Percentiles rank a stretch among this genome's conserved stretches.
Conservation (phyloP, 345 rosid genomes). For the Leavenworthia alabamica region DNA sequence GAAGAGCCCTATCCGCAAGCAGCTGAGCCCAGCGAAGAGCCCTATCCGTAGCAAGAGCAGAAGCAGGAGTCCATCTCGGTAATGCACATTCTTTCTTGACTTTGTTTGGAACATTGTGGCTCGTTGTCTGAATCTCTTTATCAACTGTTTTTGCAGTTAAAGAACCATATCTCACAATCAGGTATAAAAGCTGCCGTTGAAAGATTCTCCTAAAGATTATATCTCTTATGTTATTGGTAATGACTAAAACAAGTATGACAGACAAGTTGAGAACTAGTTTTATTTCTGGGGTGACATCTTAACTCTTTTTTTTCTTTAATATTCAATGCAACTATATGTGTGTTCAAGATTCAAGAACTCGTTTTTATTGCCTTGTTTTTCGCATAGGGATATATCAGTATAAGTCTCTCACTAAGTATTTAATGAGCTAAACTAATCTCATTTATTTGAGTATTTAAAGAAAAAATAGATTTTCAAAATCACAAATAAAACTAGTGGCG, state of each 20-base stretch:
- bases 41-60: constrained; percentile 63
- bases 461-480: no score
- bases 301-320: neutral
- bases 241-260: neutral
- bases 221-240: neutral
- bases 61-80: constrained; percentile 86
- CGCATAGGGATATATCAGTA: neutral
- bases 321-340: neutral
- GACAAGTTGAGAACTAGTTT: constrained; percentile 8
- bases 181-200: constrained; percentile 5
- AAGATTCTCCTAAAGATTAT: constrained; percentile 1
- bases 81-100: neutral
- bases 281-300: neutral
- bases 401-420: neutral
- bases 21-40: constrained; percentile 64
- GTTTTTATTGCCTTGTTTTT: neutral
- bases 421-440: neutral
- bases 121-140: neutral
- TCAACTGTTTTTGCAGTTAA: constrained; percentile 15
- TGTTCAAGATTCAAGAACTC: neutral
- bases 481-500: no score
- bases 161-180: neutral
- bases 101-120: neutral
- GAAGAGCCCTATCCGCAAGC: constrained; percentile 59
- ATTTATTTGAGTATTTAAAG: no score